Percentiles rank a stretch among this genome's conserved stretches.
Conservation (phyloP, 768 basidiomycete genomes). For the Chalciporus chontae region DNA sequence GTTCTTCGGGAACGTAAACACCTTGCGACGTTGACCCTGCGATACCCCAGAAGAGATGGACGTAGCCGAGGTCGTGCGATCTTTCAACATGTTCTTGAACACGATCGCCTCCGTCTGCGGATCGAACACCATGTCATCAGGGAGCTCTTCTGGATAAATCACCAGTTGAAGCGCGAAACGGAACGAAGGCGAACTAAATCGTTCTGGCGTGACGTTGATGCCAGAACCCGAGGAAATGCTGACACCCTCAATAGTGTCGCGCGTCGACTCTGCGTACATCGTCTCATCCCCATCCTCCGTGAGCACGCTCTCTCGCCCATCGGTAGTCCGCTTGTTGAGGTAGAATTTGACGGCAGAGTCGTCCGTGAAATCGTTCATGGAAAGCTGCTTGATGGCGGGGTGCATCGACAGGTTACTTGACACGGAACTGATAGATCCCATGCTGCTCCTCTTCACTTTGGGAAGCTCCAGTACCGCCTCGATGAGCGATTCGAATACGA, state of each 20-base stretch:
- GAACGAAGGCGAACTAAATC: constrained; percentile 79
- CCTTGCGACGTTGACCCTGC: constrained; percentile 64
- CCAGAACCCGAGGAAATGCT: constrained; percentile 22
- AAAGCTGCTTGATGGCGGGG: constrained; percentile 89
- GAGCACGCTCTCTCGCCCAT: constrained; percentile 43
- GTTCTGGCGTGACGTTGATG: constrained; percentile 56
- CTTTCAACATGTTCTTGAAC: constrained; percentile 70
- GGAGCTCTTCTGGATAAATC: constrained; percentile 87
- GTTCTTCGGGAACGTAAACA: constrained; percentile 92
- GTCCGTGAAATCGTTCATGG: constrained; percentile 97
- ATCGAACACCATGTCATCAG: constrained; percentile 94
- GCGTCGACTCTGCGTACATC: constrained; percentile 35
- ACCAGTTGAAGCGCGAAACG: constrained; percentile 84
- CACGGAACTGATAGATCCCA: constrained; percentile 93
- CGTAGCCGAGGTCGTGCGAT: constrained; percentile 42
- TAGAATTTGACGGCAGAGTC: constrained; percentile 98
- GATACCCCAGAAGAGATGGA: constrained; percentile 52
- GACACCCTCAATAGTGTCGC: constrained; percentile 28
- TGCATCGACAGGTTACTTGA: constrained; percentile 90
- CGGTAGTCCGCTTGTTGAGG: constrained; percentile 60
- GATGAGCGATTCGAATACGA: constrained; percentile 82
- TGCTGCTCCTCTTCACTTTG: constrained; percentile 88
- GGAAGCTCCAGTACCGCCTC: constrained; percentile 78
- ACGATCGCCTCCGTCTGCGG: constrained; percentile 90
- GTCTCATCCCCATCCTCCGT: constrained; percentile 43